These are phyloP conservation scores for Zea mays DNA, from an alignment of 176 grass and related monocot genomes.

Conservation along the genomic window Zm-B73-REFERENCE-NAM-5.0 NC_050098.1:4720001-4720500, in stretches of 20 bases:
- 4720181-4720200: neutral
- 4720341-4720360: no score
- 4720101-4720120: neutral
- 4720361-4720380: no score
- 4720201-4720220: neutral
- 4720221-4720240: neutral
- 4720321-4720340: no score
- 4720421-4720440: conserved; percentile 37
- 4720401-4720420: conserved; percentile 44
- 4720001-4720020: neutral
- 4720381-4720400: conserved; percentile 19
- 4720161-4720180: neutral
- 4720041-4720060: neutral
- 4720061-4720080: neutral
- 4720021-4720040: neutral
- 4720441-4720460: conserved; percentile 20
- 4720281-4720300: neutral
- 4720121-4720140: neutral
- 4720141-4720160: neutral
- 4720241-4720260: neutral
- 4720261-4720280: neutral
- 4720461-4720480: neutral
- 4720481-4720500: neutral
- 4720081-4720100: neutral
- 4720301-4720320: no score